These are phyloP conservation scores for Debaryomyces subglobosus DNA, from an alignment of 1,139 yeast genomes.

Conservation along the genomic window DNA sequence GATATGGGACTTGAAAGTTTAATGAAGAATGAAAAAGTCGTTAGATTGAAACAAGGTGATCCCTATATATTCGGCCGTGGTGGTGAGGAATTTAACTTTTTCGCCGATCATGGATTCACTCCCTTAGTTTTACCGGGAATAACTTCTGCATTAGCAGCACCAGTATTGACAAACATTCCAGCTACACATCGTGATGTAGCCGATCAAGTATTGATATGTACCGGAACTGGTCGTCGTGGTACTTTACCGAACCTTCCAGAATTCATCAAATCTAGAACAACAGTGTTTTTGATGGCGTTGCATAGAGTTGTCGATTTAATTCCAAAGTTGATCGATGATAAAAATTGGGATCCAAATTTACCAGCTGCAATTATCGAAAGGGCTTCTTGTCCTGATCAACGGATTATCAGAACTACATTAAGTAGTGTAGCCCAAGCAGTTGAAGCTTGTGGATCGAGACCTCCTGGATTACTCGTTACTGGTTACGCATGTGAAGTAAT, in stretches of 20 bases:
- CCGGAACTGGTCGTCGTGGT: slow-evolving; percentile 94
- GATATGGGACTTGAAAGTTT: slow-evolving; percentile 69
- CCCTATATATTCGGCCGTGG: slow-evolving; percentile 98
- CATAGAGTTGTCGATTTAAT: slow-evolving; percentile 78
- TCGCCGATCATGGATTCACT: slow-evolving; percentile 63
- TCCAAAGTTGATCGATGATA: slow-evolving; percentile 52
- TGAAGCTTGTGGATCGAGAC: slow-evolving; percentile 82
- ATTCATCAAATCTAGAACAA: slow-evolving; percentile 71
- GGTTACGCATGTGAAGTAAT: slow-evolving; percentile 80
- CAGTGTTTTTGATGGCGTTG: slow-evolving; percentile 87
- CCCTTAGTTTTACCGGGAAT: slow-evolving; percentile 86
- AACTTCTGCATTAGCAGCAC: slow-evolving; percentile 89
- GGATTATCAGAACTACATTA: slow-evolving; percentile 76
- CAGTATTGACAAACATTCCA: slow-evolving; percentile 82
- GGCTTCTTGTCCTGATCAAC: slow-evolving; percentile 91
- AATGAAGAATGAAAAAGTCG: slow-evolving; percentile 71
- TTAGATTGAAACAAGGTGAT: slow-evolving; percentile 93
- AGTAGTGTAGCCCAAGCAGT: slow-evolving; percentile 70
- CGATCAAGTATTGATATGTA: slow-evolving; percentile 89
- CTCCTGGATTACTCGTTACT: slow-evolving; percentile 87
- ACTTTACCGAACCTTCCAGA: slow-evolving; percentile 79
- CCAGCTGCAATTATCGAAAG: slow-evolving; percentile 90
- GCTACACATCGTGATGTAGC: slow-evolving; percentile 93
- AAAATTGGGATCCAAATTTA: slow-evolving; percentile 67
- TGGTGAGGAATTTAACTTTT: slow-evolving; percentile 84